A percentile compares a stretch with the other conserved stretches of the same genome.
phyloP scores from a whole-genome alignment of 441 rosid genomes.

The Hypseocharis bilobata region DNA sequence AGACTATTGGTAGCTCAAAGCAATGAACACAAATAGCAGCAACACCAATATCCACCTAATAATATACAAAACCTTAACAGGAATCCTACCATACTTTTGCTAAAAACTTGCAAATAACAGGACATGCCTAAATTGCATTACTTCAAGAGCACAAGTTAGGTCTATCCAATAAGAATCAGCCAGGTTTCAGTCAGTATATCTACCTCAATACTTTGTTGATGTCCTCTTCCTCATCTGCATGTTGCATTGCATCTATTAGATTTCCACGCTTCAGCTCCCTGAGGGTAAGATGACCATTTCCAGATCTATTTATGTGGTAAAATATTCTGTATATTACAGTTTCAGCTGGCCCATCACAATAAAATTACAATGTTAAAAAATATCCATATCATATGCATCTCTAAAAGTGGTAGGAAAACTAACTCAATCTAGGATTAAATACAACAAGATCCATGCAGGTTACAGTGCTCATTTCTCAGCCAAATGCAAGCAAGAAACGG shows the following conservation, averaged over 20 bases:
- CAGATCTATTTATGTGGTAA: slow-evolving; percentile 83
- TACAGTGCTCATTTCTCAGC: slow-evolving; percentile 1
- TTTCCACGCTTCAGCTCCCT: slow-evolving; percentile 88
- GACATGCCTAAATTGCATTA: no score
- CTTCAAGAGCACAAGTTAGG: no score
- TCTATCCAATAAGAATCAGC: no score
- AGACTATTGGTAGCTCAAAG: not conserved
- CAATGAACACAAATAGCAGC: not conserved
- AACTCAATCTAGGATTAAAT: slow-evolving; percentile 5
- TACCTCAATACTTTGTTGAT: slow-evolving; percentile 96
- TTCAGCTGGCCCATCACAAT: slow-evolving; percentile 61
- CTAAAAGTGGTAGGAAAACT: not conserved
- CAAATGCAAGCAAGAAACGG: not conserved
- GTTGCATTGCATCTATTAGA: slow-evolving; percentile 73
- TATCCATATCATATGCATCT: not conserved
- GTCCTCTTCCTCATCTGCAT: slow-evolving; percentile 96
- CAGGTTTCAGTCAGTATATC: slow-evolving; percentile 13
- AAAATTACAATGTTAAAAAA: slow-evolving; percentile 21
- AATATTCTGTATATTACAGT: slow-evolving; percentile 93
- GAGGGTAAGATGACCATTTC: slow-evolving; percentile 72
- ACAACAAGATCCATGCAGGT: not conserved
- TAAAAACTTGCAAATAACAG: not conserved
- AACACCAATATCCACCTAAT: not conserved
- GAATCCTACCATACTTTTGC: not conserved
- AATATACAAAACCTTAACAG: not conserved